Conservation (phyloP, 1,139 yeast genomes). For the Candida albicans region DNA sequence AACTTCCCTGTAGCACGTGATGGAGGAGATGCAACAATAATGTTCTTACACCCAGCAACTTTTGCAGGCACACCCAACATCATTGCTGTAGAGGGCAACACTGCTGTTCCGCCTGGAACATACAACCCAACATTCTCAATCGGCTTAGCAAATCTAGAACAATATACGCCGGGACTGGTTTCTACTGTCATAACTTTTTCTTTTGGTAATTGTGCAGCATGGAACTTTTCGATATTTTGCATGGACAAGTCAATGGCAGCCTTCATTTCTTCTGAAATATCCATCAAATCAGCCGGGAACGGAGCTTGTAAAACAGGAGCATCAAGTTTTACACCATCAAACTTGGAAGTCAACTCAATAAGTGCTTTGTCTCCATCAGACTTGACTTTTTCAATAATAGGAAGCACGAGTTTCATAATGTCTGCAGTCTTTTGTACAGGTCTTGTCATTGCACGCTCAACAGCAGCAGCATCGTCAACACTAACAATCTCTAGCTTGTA, state of each 20-base stretch:
- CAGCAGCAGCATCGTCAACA: constrained; percentile 43
- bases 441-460: constrained; percentile 67
- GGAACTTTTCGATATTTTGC: constrained; percentile 87
- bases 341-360: constrained; percentile 82
- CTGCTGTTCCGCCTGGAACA: constrained; percentile 99
- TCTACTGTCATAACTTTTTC: constrained; percentile 78
- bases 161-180: constrained; percentile 88
- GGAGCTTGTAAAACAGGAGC: constrained; percentile 86
- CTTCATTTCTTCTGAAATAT: constrained; percentile 73
- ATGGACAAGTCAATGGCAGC: constrained; percentile 87
- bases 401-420: constrained; percentile 87
- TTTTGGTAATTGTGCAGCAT: constrained; percentile 80
- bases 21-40: constrained; percentile 97
- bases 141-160: constrained; percentile 94
- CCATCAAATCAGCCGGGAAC: constrained; percentile 74
- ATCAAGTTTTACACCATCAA: constrained; percentile 75
- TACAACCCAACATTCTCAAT: constrained; percentile 93
- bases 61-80: constrained; percentile 99
- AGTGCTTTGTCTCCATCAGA: constrained; percentile 82
- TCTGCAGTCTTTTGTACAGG: constrained; percentile 91
- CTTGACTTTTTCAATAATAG: constrained; percentile 80
- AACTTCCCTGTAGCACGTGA: constrained; percentile 84
- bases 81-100: constrained; percentile 94
- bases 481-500: constrained; percentile 66
- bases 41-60: constrained; percentile 95